These are phyloP conservation scores for Colletotrichum orchidophilum DNA, from an alignment of 2,329 filamentous ascomycete genomes.

Conservation along the genomic window DNA sequence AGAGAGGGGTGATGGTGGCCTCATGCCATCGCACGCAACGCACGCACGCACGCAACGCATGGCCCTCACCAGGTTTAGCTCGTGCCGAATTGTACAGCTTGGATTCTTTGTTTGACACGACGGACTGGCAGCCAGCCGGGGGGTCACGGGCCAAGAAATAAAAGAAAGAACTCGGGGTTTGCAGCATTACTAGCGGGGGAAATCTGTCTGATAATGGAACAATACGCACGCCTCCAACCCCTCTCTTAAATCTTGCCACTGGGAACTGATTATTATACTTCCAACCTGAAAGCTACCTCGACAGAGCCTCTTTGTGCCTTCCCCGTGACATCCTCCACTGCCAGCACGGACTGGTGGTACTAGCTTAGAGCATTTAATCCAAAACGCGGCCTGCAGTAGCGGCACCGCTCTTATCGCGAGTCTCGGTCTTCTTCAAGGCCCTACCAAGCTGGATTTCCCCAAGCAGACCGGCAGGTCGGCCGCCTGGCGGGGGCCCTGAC, in stretches of 20 bases:
- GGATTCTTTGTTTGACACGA: conserved; percentile 27
- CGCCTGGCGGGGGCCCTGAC: conserved; percentile 56
- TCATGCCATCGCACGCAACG: not conserved
- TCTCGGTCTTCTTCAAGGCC: conserved; percentile 85
- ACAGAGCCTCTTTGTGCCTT: not conserved
- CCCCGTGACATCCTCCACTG: not conserved
- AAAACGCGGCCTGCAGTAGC: conserved; percentile 80
- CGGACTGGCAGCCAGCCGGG: conserved; percentile 12
- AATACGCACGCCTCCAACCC: not conserved
- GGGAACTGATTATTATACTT: conserved; percentile 3
- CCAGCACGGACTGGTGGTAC: not conserved
- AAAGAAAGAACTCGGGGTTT: conserved; percentile 1
- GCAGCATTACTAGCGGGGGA: conserved; percentile 18
- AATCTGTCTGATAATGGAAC: conserved; percentile 12
- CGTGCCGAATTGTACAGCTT: not conserved
- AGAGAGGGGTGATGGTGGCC: no score
- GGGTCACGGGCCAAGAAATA: conserved; percentile 8
- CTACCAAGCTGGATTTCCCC: conserved; percentile 85
- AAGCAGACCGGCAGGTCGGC: conserved; percentile 72
- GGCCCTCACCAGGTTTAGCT: not conserved
- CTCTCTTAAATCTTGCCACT: conserved; percentile 3
- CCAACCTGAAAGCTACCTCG: not conserved
- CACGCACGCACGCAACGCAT: not conserved
- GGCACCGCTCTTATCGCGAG: conserved; percentile 83
- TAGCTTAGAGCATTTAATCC: conserved; percentile 47